These are phyloP conservation scores for Sporobolomyces phaffii DNA, from an alignment of 768 basidiomycete genomes.

Conservation along the genomic window DNA sequence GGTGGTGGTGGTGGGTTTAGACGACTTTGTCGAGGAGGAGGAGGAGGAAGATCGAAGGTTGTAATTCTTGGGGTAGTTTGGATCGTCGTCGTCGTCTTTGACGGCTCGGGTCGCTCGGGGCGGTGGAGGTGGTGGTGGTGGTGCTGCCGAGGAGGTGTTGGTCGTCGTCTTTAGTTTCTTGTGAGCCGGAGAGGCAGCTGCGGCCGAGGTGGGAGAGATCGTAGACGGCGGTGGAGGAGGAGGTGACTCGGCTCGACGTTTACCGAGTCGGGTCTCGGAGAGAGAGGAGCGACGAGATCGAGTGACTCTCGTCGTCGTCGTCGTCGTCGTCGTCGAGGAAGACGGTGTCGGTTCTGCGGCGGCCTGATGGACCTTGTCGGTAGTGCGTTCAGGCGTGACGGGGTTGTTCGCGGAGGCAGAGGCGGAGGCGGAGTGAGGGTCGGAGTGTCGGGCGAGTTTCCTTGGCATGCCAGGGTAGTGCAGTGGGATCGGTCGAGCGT, in stretches of 20 bases:
- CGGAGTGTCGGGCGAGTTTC: neutral
- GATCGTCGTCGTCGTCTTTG: no score
- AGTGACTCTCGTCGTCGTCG: neutral
- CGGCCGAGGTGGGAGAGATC: neutral
- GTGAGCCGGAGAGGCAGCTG: neutral
- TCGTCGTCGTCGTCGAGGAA: neutral
- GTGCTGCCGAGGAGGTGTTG: no score
- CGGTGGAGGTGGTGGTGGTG: no score
- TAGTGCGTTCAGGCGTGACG: no score
- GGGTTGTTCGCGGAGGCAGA: no score
- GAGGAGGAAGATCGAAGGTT: conserved; percentile 17
- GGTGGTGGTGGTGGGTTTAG: conserved; percentile 7
- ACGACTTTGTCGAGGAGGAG: neutral
- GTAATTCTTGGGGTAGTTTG: neutral
- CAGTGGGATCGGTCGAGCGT: neutral
- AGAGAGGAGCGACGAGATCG: neutral
- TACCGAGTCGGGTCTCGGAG: conserved; percentile 37
- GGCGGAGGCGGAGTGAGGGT: neutral
- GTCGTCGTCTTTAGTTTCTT: neutral
- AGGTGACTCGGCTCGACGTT: conserved; percentile 39
- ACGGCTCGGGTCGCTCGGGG: no score
- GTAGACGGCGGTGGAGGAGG: neutral
- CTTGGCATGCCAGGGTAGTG: conserved; percentile 1
- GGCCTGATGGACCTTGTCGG: no score
- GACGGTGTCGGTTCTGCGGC: no score